A percentile compares a stretch with the other conserved stretches of the same genome.
Evolutionary conservation across 2,329 filamentous ascomycete species (phyloP).

Genomic region (Ophiocordyceps camponoti-saundersi): DNA sequence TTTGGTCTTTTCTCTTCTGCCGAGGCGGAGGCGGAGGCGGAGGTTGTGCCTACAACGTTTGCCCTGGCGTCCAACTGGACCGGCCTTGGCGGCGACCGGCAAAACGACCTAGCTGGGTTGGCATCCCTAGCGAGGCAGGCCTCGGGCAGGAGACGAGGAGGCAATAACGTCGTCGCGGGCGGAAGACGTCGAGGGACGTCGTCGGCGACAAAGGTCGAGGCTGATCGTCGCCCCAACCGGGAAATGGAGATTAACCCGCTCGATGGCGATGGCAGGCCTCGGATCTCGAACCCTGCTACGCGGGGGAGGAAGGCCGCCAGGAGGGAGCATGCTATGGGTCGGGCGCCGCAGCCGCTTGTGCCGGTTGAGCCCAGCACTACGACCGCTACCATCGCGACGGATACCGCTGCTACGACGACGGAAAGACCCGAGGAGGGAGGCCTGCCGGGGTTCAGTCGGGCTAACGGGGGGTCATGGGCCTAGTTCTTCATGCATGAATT

Average conservation of each 20-base stretch:
- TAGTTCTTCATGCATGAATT: not conserved
- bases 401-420: conserved; percentile 1
- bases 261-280: conserved; percentile 2
- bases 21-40: conserved; percentile 4
- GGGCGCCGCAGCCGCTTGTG: conserved; percentile 24
- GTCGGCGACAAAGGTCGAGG: not conserved
- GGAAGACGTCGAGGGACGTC: not conserved
- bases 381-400: conserved; percentile 1
- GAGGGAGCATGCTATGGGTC: conserved; percentile 32
- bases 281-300: conserved; percentile 29
- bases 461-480: not conserved
- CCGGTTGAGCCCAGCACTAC: conserved; percentile 14
- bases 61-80: conserved; percentile 2
- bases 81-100: not conserved
- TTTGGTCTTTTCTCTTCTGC: conserved; percentile 18
- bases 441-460: not conserved
- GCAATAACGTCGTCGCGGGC: too few relatives aligned
- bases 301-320: conserved; percentile 35
- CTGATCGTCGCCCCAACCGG: too few relatives aligned
- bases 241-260: too few relatives aligned
- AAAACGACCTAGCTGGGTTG: too few relatives aligned
- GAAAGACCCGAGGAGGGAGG: not conserved
- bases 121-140: too few relatives aligned
- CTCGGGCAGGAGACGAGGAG: too few relatives aligned
- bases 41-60: conserved; percentile 2